phyloP scores from a whole-genome alignment of 345 rosid genomes.

The Eucalyptus cloeziana region DNA sequence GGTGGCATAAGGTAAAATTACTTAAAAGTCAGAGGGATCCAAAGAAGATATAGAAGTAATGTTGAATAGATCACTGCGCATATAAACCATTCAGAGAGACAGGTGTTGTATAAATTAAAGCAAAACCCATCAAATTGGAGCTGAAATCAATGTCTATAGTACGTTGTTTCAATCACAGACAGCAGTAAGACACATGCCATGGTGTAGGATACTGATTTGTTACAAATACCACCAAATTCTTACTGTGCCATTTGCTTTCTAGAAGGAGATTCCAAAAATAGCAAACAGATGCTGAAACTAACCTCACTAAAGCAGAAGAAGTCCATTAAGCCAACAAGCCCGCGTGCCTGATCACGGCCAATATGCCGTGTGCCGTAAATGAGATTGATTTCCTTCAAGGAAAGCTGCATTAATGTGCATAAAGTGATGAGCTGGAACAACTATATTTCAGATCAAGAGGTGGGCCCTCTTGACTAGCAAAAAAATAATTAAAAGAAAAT shows the following conservation, averaged over 20 bases:
- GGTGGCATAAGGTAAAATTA: background rate
- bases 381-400: conserved; percentile 44
- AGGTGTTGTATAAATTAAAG: background rate
- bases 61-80: background rate
- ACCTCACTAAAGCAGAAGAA: conserved; percentile 99
- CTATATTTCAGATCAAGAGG: background rate
- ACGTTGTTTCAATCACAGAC: background rate
- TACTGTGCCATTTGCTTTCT: background rate
- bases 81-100: background rate
- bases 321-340: conserved; percentile 94
- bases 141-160: background rate
- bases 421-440: background rate
- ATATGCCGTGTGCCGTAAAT: conserved; percentile 85
- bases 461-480: background rate
- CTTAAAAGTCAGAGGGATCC: background rate
- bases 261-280: background rate
- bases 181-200: background rate
- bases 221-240: background rate
- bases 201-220: background rate
- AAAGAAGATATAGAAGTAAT: background rate
- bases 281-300: background rate
- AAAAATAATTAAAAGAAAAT: background rate
- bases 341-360: conserved; percentile 86
- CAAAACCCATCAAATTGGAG: background rate
- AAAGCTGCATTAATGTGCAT: conserved; percentile 34